phyloP scores from a whole-genome alignment of 257 asterid genomes.

The Oldenlandia corymbosa region DNA sequence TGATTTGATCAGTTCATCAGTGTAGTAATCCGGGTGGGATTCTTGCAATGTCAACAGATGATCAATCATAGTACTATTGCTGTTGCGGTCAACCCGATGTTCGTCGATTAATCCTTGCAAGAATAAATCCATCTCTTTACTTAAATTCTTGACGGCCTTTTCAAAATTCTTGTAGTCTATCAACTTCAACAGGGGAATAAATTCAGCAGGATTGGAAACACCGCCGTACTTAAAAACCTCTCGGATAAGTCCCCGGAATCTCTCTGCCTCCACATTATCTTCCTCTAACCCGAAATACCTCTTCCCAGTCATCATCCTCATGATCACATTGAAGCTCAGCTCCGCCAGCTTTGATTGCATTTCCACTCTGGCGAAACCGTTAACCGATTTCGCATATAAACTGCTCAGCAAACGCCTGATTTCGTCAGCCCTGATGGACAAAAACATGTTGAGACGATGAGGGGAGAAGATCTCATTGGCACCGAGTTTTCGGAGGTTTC shows the following conservation, averaged over 20 bases:
- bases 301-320: not conserved
- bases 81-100: not conserved
- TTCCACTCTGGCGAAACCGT: not conserved
- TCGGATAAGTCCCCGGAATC: not conserved
- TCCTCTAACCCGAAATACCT: not conserved
- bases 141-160: not conserved
- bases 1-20: not conserved
- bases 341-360: not conserved
- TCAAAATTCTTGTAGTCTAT: conserved; percentile 2
- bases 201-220: too few relatives aligned
- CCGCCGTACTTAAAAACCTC: not conserved
- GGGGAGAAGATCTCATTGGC: conserved; percentile 5
- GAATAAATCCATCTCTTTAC: not conserved
- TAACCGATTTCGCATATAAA: not conserved
- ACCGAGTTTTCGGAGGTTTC: too few relatives aligned
- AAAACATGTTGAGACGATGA: conserved; percentile 2
- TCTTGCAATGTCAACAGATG: not conserved
- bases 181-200: not conserved
- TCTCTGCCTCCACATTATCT: not conserved
- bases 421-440: conserved; percentile 1
- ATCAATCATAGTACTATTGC: not conserved
- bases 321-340: not conserved
- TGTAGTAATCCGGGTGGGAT: conserved; percentile 1
- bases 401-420: not conserved
- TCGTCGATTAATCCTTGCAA: conserved; percentile 1